A percentile compares a stretch with the other conserved stretches of the same genome.
These are phyloP conservation scores for Panicum miliaceum DNA, from an alignment of 176 grass and related monocot species.

Conservation along the genomic window DNA sequence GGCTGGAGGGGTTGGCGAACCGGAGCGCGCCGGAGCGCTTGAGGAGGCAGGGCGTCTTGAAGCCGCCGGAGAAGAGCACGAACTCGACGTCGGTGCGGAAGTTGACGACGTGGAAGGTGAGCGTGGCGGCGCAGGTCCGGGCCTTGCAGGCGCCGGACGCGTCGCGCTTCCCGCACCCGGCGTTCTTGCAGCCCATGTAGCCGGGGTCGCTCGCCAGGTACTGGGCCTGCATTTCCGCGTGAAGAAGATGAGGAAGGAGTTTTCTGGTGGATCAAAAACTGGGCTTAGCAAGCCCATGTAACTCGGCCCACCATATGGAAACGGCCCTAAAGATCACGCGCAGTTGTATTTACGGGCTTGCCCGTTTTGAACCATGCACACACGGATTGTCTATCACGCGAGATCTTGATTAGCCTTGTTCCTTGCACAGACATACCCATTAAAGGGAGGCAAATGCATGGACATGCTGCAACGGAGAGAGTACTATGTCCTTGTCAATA, in stretches of 20 bases:
- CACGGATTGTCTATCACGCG: neutral
- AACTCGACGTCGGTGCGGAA: constrained; percentile 85
- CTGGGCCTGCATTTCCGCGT: constrained; percentile 57
- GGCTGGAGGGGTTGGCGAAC: constrained; percentile 73
- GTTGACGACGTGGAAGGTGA: constrained; percentile 86
- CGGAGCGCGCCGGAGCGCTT: constrained; percentile 56
- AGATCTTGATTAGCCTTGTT: neutral
- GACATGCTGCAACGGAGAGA: neutral
- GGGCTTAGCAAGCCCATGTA: neutral
- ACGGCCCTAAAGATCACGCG: too few relatives aligned
- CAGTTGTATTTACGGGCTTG: neutral
- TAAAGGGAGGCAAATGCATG: constrained; percentile 1
- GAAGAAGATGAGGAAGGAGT: neutral
- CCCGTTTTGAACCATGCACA: neutral
- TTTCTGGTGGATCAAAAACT: neutral
- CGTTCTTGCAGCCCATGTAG: constrained; percentile 63
- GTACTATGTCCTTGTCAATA: neutral
- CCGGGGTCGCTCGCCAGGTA: constrained; percentile 54
- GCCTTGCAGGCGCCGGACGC: constrained; percentile 42
- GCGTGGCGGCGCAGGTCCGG: constrained; percentile 57
- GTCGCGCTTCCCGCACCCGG: constrained; percentile 43
- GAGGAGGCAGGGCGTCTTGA: constrained; percentile 68
- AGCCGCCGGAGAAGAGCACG: constrained; percentile 79
- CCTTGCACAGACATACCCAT: constrained; percentile 14
- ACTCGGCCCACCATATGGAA: too few relatives aligned